Percentiles rank a stretch among this genome's conserved stretches.
These are phyloP conservation scores for Metrosideros polymorpha DNA, from an alignment of 441 rosid species.

Conservation along the genomic window DNA sequence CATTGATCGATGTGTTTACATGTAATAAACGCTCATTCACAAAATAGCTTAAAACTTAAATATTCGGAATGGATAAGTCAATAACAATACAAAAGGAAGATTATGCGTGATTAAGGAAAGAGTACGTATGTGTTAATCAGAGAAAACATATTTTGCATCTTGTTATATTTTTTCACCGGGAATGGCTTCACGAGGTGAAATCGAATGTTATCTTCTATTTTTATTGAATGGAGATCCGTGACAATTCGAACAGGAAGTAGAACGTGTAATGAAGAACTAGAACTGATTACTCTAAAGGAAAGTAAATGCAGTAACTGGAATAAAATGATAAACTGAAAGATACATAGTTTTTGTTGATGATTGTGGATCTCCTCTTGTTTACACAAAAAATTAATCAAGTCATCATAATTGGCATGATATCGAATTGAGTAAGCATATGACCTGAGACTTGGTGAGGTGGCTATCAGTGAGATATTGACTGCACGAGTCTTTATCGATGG, in stretches of 20 bases:
- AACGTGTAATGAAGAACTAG: neutral
- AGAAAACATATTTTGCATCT: neutral
- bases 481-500: neutral
- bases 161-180: neutral
- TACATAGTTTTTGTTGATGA: neutral
- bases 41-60: neutral
- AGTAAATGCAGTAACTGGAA: neutral
- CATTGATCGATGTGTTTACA: neutral
- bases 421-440: neutral
- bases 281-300: neutral
- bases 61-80: neutral
- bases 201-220: neutral
- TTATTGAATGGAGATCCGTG: neutral
- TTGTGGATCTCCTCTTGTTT: neutral
- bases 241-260: neutral
- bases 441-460: neutral
- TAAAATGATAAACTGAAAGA: neutral
- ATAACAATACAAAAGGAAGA: neutral
- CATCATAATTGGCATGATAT: neutral
- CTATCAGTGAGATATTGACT: neutral
- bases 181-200: neutral
- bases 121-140: neutral
- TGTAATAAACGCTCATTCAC: neutral
- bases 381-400: neutral
- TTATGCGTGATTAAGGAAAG: neutral